These are phyloP conservation scores for Starmerella bombi DNA, from an alignment of 805 yeast genomes.

Conservation along the genomic window DNA sequence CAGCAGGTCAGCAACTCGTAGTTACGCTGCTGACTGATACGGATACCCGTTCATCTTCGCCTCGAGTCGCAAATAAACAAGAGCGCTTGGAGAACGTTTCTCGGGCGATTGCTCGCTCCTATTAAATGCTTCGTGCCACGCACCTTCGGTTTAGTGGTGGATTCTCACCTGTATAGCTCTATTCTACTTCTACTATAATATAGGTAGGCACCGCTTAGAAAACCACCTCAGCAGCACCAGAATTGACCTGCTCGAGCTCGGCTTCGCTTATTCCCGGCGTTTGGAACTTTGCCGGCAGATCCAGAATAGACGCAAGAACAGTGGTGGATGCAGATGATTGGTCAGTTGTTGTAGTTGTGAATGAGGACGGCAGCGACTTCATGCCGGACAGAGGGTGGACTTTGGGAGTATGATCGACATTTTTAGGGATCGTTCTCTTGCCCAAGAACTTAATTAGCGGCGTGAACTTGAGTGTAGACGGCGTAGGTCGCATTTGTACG, in stretches of 20 bases:
- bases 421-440: conserved; percentile 37
- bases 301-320: conserved; percentile 37
- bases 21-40: no score
- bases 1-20: no score
- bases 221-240: conserved; percentile 68
- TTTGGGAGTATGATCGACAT: conserved; percentile 31
- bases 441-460: conserved; percentile 77
- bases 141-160: no score
- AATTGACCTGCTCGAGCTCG: conserved; percentile 65
- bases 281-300: conserved; percentile 64
- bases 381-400: conserved; percentile 31
- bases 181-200: no score
- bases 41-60: no score
- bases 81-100: no score
- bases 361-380: conserved; percentile 30
- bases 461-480: conserved; percentile 6
- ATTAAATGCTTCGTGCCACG: no score
- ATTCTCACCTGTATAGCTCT: no score
- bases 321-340: conserved; percentile 22
- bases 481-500: conserved; percentile 8
- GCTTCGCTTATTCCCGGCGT: conserved; percentile 45
- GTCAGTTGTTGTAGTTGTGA: conserved; percentile 19
- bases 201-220: conserved; percentile 28
- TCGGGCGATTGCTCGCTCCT: no score
- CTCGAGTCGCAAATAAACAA: no score